Evolutionary conservation across 148 eudicot genomes (phyloP).

Genomic region (Oxyria digyna): DNA sequence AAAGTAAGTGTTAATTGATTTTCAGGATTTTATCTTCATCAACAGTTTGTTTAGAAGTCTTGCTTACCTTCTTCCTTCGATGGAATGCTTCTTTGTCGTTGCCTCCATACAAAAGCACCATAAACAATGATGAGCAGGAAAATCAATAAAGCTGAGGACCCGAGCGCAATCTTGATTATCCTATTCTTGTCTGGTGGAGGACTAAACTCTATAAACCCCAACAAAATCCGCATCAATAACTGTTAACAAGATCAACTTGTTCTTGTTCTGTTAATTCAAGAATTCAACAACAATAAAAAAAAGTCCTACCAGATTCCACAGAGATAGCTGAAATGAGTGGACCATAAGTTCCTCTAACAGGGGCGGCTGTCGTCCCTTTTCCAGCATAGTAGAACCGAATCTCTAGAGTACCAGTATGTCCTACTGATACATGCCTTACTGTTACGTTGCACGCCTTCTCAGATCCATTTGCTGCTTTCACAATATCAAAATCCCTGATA

Average conservation of each 20-base stretch:
- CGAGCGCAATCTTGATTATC: neutral
- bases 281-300: too few species aligned
- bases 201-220: too few species aligned
- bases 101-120: too few species aligned
- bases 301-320: constrained; percentile 33
- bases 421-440: constrained; percentile 20
- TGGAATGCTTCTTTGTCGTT: too few species aligned
- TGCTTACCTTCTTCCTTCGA: constrained; percentile 12
- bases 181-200: neutral
- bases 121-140: too few species aligned
- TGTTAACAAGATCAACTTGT: too few species aligned
- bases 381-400: constrained; percentile 19
- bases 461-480: constrained; percentile 28
- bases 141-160: too few species aligned
- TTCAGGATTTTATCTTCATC: too few species aligned
- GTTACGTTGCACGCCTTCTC: constrained; percentile 14
- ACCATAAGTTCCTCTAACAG: constrained; percentile 43
- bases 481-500: constrained; percentile 38
- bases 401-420: constrained; percentile 21
- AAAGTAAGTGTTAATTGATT: too few species aligned
- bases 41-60: too few species aligned
- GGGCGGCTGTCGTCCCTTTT: constrained; percentile 46
- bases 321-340: constrained; percentile 65
- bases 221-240: neutral
- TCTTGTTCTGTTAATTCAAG: too few species aligned